Evolutionary conservation across 2,329 filamentous ascomycete genomes (phyloP).

Genomic region (Aphanocladium album): DNA sequence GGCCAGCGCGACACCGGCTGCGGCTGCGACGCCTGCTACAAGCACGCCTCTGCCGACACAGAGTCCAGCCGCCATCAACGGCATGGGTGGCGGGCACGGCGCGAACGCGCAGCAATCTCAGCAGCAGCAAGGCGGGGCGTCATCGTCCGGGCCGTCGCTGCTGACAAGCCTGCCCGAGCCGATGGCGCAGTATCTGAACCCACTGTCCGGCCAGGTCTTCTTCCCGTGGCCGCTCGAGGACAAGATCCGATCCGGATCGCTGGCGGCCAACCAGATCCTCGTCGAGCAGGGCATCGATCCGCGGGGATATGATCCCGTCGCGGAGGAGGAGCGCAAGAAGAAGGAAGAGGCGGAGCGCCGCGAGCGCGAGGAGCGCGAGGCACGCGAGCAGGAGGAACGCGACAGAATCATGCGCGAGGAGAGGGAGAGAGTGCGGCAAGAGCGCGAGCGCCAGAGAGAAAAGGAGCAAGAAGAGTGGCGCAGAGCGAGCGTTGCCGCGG

Average conservation of each 20-base stretch:
- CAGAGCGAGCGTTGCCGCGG: conserved; percentile 30
- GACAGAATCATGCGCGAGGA: conserved; percentile 38
- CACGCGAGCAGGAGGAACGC: conserved; percentile 40
- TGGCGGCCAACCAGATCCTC: conserved; percentile 60
- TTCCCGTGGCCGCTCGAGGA: conserved; percentile 72
- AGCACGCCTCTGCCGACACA: conserved; percentile 30
- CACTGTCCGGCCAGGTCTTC: conserved; percentile 55
- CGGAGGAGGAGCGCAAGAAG: conserved; percentile 46
- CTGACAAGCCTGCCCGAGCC: conserved; percentile 43
- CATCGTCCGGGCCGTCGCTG: conserved; percentile 20
- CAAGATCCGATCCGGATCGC: conserved; percentile 61
- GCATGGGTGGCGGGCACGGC: conserved; percentile 15
- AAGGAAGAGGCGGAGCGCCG: conserved; percentile 47
- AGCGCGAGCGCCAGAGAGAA: conserved; percentile 39
- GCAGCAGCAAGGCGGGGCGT: conserved; percentile 30
- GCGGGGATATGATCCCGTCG: conserved; percentile 52
- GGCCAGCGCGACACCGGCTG: conserved; percentile 24
- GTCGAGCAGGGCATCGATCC: conserved; percentile 59
- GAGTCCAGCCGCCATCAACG: conserved; percentile 30
- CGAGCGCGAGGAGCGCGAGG: conserved; percentile 42
- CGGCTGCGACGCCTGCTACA: conserved; percentile 26
- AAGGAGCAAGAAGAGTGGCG: conserved; percentile 39
- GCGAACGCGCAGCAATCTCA: conserved; percentile 11
- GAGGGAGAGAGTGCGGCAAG: conserved; percentile 33
- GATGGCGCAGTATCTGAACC: conserved; percentile 49